Evolutionary conservation across 2,329 filamentous ascomycete genomes (phyloP).

Genomic region (Fusarium irregulare): DNA sequence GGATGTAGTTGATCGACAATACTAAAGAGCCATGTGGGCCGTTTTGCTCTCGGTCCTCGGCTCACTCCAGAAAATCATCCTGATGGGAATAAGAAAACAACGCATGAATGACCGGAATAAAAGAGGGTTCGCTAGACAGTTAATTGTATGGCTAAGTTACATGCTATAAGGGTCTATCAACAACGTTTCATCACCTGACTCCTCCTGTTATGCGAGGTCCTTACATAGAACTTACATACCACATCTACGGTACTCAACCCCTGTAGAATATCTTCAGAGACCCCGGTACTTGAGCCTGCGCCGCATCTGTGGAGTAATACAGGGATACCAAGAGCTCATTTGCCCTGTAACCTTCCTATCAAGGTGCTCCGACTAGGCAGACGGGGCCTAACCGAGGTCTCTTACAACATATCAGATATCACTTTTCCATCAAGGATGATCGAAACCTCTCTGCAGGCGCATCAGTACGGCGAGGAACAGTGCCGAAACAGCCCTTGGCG

Average conservation of each 20-base stretch:
- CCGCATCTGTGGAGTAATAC: not conserved
- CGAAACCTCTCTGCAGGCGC: not conserved
- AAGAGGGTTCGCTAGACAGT: not conserved
- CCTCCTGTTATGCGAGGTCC: not conserved
- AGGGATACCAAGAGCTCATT: not conserved
- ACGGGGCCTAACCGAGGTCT: not conserved
- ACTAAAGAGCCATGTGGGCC: not conserved
- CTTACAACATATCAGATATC: not conserved
- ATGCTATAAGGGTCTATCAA: not conserved
- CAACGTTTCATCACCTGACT: not conserved
- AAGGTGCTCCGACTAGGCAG: not conserved
- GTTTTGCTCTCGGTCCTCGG: not conserved
- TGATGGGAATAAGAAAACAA: not conserved
- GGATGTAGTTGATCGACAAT: not conserved
- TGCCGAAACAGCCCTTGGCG: not conserved
- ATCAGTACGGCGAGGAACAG: not conserved
- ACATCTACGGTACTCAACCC: not conserved
- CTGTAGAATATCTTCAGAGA: not conserved
- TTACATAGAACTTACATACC: not conserved
- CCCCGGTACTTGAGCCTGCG: not conserved
- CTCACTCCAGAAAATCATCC: not conserved
- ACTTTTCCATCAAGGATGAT: not conserved
- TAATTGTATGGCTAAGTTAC: not conserved
- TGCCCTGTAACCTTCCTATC: not conserved
- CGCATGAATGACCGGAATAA: not conserved